These are phyloP conservation scores for Ceratocystis lukuohia DNA, from an alignment of 2,329 filamentous ascomycete genomes.

Conservation along the genomic window DNA sequence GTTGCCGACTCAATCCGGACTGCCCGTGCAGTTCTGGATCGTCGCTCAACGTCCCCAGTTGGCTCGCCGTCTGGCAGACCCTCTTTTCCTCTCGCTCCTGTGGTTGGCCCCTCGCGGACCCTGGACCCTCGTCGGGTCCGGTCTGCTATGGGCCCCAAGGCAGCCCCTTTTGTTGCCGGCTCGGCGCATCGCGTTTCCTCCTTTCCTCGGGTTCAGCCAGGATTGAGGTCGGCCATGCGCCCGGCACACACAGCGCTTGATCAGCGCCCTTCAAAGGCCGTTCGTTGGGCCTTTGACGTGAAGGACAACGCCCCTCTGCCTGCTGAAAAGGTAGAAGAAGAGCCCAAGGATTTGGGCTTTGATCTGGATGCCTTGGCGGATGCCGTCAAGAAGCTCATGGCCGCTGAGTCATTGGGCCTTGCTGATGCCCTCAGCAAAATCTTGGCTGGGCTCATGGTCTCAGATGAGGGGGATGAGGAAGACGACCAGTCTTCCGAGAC, in stretches of 20 bases:
- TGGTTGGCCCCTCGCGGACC: not conserved
- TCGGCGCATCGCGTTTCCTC: too few species aligned
- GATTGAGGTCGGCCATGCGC: too few species aligned
- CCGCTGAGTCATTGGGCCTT: not conserved
- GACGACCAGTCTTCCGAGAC: too few species aligned
- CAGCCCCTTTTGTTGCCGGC: not conserved
- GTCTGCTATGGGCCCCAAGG: not conserved
- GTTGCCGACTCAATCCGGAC: not conserved
- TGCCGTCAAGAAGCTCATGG: not conserved
- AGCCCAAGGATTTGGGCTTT: not conserved
- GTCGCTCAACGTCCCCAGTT: not conserved
- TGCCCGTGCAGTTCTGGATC: not conserved
- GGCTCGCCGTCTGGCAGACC: not conserved
- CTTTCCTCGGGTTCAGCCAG: too few species aligned
- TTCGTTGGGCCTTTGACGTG: too few species aligned
- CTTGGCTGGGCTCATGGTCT: not conserved
- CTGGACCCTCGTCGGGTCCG: not conserved
- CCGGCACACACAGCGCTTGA: too few species aligned
- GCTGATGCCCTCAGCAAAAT: not conserved
- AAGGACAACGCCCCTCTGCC: too few species aligned
- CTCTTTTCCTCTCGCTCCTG: not conserved
- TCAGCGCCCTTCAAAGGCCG: too few species aligned
- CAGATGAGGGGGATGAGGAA: too few species aligned
- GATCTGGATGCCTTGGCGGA: slow-evolving; percentile 1
- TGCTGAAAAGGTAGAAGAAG: too few species aligned